A percentile compares a stretch with the other conserved stretches of the same genome.
Conservation (phyloP, 306 rosid species). For the Elaeagnus macrophylla region DNA sequence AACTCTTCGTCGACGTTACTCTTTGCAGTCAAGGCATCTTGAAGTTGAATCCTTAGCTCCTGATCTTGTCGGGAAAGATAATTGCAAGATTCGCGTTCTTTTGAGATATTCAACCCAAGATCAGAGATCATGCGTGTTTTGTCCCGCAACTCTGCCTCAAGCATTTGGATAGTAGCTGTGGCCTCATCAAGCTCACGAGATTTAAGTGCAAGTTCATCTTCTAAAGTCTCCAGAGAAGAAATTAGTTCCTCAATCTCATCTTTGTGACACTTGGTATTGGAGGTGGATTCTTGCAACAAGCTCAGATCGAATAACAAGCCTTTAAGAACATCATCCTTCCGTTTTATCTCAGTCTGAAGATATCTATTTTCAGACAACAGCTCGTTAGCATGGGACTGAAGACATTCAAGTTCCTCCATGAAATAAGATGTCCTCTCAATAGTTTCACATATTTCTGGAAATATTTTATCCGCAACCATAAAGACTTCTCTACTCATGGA, state of each 20-base stretch:
- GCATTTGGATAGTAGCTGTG: slow-evolving; percentile 35
- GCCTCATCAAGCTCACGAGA: slow-evolving; percentile 52
- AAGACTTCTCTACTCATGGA: slow-evolving; percentile 22
- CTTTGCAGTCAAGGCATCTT: slow-evolving; percentile 40
- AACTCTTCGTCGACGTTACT: slow-evolving; percentile 48
- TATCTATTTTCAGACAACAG: slow-evolving; percentile 28
- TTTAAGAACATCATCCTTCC: slow-evolving; percentile 74
- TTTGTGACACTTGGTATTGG: slow-evolving; percentile 61
- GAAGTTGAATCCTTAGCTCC: slow-evolving; percentile 36
- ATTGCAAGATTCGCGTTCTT: slow-evolving; percentile 32
- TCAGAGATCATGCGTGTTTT: slow-evolving; percentile 35
- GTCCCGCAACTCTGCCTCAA: slow-evolving; percentile 58
- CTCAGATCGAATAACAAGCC: slow-evolving; percentile 83
- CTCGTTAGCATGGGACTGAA: slow-evolving; percentile 39
- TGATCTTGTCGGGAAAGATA: slow-evolving; percentile 36
- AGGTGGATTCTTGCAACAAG: slow-evolving; percentile 92
- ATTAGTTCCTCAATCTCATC: slow-evolving; percentile 58
- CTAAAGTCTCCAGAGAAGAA: slow-evolving; percentile 49
- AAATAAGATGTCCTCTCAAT: slow-evolving; percentile 26
- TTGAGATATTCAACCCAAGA: slow-evolving; percentile 51
- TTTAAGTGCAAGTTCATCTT: slow-evolving; percentile 54
- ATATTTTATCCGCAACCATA: slow-evolving; percentile 18
- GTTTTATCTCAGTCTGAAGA: slow-evolving; percentile 50
- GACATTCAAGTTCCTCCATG: slow-evolving; percentile 26
- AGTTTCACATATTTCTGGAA: slow-evolving; percentile 28